These are phyloP conservation scores for Chrysosporium keratinophilum DNA, from an alignment of 2,329 filamentous ascomycete species.

Conservation along the genomic window DNA sequence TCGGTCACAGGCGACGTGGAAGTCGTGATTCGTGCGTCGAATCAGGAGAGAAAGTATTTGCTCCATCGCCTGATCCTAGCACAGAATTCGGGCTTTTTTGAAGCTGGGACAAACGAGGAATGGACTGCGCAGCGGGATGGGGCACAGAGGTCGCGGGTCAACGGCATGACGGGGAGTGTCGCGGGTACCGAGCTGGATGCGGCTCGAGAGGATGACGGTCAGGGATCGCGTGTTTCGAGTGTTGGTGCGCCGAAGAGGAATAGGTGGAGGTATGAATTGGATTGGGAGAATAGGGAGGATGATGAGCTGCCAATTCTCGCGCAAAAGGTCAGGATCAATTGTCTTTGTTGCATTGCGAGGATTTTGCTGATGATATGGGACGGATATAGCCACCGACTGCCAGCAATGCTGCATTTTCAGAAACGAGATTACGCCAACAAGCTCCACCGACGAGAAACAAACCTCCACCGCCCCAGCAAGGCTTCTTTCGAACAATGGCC, in stretches of 20 bases:
- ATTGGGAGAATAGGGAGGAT: constrained; percentile 56
- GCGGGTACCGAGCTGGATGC: constrained; percentile 29
- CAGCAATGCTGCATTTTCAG: constrained; percentile 49
- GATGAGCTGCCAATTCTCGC: constrained; percentile 81
- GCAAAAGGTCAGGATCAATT: constrained; percentile 54
- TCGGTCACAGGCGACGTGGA: constrained; percentile 86
- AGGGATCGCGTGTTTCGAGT: constrained; percentile 20
- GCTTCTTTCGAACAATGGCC: constrained; percentile 80
- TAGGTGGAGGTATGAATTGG: constrained; percentile 80
- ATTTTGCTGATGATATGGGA: constrained; percentile 6
- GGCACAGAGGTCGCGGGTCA: background rate
- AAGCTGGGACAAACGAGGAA: constrained; percentile 69
- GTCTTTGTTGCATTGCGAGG: background rate
- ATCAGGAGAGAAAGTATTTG: constrained; percentile 71
- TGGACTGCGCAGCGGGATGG: constrained; percentile 46
- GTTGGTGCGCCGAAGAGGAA: constrained; percentile 42
- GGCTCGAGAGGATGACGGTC: constrained; percentile 25
- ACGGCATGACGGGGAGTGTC: constrained; percentile 43
- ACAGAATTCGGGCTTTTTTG: constrained; percentile 89
- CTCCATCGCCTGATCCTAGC: constrained; percentile 78
- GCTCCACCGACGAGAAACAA: constrained; percentile 52
- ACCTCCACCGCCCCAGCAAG: constrained; percentile 49
- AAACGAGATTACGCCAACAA: constrained; percentile 27
- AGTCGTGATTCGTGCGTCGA: constrained; percentile 58
- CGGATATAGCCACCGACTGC: constrained; percentile 19